Percentiles rank a stretch among this genome's conserved stretches.
These are phyloP conservation scores for sweet orange (Citrus sinensis) DNA, from an alignment of 345 rosid genomes.

Conservation along the genomic window DVS_A1.0 CM039162.1:23438001-23438500, in stretches of 20 bases:
- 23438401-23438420: not conserved
- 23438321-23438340: not conserved
- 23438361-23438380: not conserved
- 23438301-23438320: too few species aligned
- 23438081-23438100: slow-evolving; percentile 8
- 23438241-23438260: not conserved
- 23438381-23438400: not conserved
- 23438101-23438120: slow-evolving; percentile 38
- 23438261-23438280: not conserved
- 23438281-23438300: too few species aligned
- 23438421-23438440: not conserved
- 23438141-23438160: slow-evolving; percentile 26
- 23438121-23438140: slow-evolving; percentile 64
- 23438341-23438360: not conserved
- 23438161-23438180: not conserved
- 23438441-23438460: not conserved
- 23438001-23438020: slow-evolving; percentile 34
- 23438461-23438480: not conserved
- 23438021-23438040: slow-evolving; percentile 31
- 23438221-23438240: not conserved
- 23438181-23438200: not conserved
- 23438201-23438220: not conserved
- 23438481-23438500: not conserved
- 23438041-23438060: slow-evolving; percentile 42
- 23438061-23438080: slow-evolving; percentile 23